Conservation (phyloP, 345 rosid genomes). For the Acer negundo region DNA sequence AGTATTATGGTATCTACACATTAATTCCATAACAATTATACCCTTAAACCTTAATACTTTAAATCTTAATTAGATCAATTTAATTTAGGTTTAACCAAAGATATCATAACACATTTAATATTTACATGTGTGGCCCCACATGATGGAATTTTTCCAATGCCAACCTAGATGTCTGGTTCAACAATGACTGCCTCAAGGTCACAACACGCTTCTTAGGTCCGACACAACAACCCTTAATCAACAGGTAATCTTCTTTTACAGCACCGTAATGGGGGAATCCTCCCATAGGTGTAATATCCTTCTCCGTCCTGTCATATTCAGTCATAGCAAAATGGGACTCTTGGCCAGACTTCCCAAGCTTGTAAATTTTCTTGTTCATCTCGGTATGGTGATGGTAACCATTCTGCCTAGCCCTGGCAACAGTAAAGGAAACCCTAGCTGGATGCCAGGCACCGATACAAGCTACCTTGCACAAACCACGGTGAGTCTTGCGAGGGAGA, state of each 20-base stretch:
- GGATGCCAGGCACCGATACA: conserved; percentile 99
- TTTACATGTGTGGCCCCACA: too few species aligned
- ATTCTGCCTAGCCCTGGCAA: conserved; percentile 96
- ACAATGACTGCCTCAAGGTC: conserved; percentile 71
- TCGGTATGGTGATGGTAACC: conserved; percentile 93
- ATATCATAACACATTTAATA: too few species aligned
- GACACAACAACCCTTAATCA: conserved; percentile 89
- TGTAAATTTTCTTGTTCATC: conserved; percentile 90
- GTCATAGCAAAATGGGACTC: conserved; percentile 79
- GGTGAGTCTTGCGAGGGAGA: conserved; percentile 91
- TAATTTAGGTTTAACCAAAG: too few species aligned
- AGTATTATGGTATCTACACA: too few species aligned
- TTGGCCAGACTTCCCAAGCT: conserved; percentile 74
- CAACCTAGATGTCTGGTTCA: conserved; percentile 72
- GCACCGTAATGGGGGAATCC: conserved; percentile 92
- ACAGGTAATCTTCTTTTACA: conserved; percentile 74
- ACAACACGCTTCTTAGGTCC: conserved; percentile 95
- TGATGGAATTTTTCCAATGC: too few species aligned
- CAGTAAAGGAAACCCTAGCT: conserved; percentile 92
- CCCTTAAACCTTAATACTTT: too few species aligned
- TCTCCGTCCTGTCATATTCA: conserved; percentile 85
- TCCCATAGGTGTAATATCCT: conserved; percentile 89
- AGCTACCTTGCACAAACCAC: conserved; percentile 95
- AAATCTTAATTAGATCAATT: too few species aligned
- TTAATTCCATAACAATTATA: too few species aligned